Evolutionary conservation across 176 grass and related monocot genomes (phyloP), one percentile per base, ranked within the genome.

Genomic region (Eragrostis nindensis): DNA sequence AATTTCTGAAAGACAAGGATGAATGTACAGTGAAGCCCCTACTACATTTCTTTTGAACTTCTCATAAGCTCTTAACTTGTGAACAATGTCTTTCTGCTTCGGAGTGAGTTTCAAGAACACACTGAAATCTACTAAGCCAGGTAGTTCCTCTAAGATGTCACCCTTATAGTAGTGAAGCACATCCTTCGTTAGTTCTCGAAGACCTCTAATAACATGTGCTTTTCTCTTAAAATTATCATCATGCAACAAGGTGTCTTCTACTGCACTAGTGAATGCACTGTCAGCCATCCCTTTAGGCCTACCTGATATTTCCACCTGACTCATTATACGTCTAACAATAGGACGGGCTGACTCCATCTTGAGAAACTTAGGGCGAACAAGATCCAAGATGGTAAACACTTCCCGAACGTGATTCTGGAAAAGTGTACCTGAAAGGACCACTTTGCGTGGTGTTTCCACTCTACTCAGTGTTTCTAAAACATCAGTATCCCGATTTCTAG

Each of bases 81-180:
- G 83, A 74, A 79, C 66, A 1, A 79, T 62, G 26, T 81, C 81
- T 78, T 93, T 92, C 86, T 98, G 96, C 66, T 84, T 93, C 9
- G 78, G 53, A 68, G 66, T 84, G 56, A 95, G 78, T 70, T 93
- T 92, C 60, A 98, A 80, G 63, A 98, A 88, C 43, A 98, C 84
- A 0, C 92, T 95, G 42, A 95, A 85, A 83, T 98, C 96, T 44
- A 95, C 57, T 65, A 98, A 82, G 32, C 96, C 95, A 77, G 95
- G 92, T 26, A 98, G 77, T 73, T 98, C 95, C 73, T 98, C 95
- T 75, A 98, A 89, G 66, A 98, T 89, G 62, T 95, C 95, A 47
- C 96, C 95, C 82, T 83, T 95, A 21, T 98, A 98, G 71, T 98
- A 98, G 75, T 98, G 96, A 83, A 98, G 90, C 71, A 98, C 96